A percentile compares a stretch with the other conserved stretches of the same genome.
Conservation (phyloP, 495 filamentous ascomycete species). For the Arthonia radiata region DNA sequence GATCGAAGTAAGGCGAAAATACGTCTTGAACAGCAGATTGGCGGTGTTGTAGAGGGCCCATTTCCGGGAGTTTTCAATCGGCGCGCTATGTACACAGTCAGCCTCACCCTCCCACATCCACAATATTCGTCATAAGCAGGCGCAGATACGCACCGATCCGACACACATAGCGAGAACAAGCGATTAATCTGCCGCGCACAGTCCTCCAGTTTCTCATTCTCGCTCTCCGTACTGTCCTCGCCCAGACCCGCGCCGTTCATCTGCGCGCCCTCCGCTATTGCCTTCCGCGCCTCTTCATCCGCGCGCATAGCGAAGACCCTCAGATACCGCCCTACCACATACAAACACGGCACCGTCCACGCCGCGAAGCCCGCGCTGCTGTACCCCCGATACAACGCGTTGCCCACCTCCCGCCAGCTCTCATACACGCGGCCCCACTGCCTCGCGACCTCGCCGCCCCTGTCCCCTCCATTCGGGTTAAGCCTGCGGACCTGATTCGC, state of each 20-base stretch:
- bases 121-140: background rate
- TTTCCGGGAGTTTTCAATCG: slow-evolving; percentile 75
- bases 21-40: slow-evolving; percentile 89
- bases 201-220: slow-evolving; percentile 66
- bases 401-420: slow-evolving; percentile 57
- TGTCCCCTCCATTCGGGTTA: slow-evolving; percentile 12
- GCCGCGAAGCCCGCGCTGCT: slow-evolving; percentile 39
- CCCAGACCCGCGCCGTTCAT: slow-evolving; percentile 55
- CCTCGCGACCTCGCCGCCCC: slow-evolving; percentile 13
- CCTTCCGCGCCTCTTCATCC: slow-evolving; percentile 33
- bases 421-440: slow-evolving; percentile 58
- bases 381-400: slow-evolving; percentile 49
- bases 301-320: slow-evolving; percentile 72
- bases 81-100: slow-evolving; percentile 30
- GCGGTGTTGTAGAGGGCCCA: slow-evolving; percentile 89
- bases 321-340: slow-evolving; percentile 58
- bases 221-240: slow-evolving; percentile 42
- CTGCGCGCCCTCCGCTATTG: slow-evolving; percentile 20
- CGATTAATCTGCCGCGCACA: slow-evolving; percentile 67
- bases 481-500: slow-evolving; percentile 9
- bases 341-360: slow-evolving; percentile 78
- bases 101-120: slow-evolving; percentile 1
- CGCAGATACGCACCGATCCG: slow-evolving; percentile 58
- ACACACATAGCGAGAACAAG: slow-evolving; percentile 69
- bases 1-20: slow-evolving; percentile 75